These are phyloP conservation scores for Earliella scabrosa DNA, from an alignment of 1,284 basidiomycete species.

Conservation along the genomic window DNA sequence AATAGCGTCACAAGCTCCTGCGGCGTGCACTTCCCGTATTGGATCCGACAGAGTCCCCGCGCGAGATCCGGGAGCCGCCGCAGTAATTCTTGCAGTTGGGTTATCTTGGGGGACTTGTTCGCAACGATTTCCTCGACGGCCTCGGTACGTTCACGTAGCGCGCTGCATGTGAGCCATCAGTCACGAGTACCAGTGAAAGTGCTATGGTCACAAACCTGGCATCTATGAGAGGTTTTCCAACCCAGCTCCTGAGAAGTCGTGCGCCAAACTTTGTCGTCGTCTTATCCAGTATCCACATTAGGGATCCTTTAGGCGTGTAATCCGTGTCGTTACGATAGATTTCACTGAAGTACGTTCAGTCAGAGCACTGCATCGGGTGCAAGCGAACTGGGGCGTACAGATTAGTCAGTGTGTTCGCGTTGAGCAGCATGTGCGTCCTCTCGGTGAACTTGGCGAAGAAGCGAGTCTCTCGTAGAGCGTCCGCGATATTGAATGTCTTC, in stretches of 20 bases:
- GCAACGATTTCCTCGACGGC: constrained; percentile 83
- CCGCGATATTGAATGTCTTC: constrained; percentile 75
- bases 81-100: constrained; percentile 72
- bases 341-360: constrained; percentile 51
- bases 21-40: constrained; percentile 91
- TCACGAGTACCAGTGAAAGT: background rate
- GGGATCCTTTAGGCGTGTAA: constrained; percentile 72
- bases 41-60: constrained; percentile 86
- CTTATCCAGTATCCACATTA: constrained; percentile 87
- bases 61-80: constrained; percentile 87
- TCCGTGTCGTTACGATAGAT: constrained; percentile 92
- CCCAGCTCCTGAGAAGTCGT: constrained; percentile 84
- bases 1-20: constrained; percentile 83
- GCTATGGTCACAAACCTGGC: constrained; percentile 51
- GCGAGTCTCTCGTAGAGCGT: constrained; percentile 73
- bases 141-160: constrained; percentile 77
- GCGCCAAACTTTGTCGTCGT: constrained; percentile 91
- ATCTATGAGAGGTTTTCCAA: constrained; percentile 85
- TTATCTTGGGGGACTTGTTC: constrained; percentile 59
- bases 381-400: constrained; percentile 51
- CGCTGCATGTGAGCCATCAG: constrained; percentile 41
- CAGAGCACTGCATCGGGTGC: too few relatives aligned
- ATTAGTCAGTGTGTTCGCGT: constrained; percentile 87
- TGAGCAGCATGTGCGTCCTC: constrained; percentile 86
- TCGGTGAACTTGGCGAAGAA: constrained; percentile 84